These are phyloP conservation scores for Diospyros lotus DNA, from an alignment of 148 eudicot species.

Conservation along the genomic window DNA sequence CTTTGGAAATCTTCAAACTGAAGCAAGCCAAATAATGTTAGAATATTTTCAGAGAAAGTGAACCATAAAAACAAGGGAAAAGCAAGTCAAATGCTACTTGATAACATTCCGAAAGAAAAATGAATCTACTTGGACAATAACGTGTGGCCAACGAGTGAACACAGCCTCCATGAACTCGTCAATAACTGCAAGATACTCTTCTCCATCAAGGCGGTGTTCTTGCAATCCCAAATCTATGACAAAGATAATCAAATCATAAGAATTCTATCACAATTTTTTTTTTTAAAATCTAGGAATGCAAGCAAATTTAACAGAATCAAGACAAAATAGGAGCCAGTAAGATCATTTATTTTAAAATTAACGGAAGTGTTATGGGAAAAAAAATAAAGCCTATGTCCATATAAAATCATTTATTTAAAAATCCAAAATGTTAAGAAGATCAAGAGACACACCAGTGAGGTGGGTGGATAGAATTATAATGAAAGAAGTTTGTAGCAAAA, in stretches of 20 bases:
- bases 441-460: too few relatives aligned
- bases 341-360: too few relatives aligned
- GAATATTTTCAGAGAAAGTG: not conserved
- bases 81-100: not conserved
- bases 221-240: slow-evolving; percentile 85
- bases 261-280: too few relatives aligned
- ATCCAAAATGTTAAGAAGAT: too few relatives aligned
- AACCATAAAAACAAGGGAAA: not conserved
- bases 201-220: slow-evolving; percentile 92
- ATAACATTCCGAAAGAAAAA: not conserved
- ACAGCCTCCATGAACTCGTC: slow-evolving; percentile 98
- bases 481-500: too few relatives aligned
- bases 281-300: not conserved
- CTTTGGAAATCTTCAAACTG: slow-evolving; percentile 99
- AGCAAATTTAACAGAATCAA: not conserved
- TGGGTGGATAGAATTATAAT: too few relatives aligned
- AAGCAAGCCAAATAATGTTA: slow-evolving; percentile 16
- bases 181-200: slow-evolving; percentile 79
- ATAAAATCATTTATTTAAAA: too few relatives aligned
- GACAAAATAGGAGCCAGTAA: not conserved
- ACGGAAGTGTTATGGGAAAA: too few relatives aligned
- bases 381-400: too few relatives aligned
- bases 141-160: slow-evolving; percentile 96
- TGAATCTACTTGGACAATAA: slow-evolving; percentile 72
- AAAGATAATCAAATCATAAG: not conserved